phyloP scores from a whole-genome alignment of 169 alveolate genomes.

The Condylostoma magnum region DNA sequence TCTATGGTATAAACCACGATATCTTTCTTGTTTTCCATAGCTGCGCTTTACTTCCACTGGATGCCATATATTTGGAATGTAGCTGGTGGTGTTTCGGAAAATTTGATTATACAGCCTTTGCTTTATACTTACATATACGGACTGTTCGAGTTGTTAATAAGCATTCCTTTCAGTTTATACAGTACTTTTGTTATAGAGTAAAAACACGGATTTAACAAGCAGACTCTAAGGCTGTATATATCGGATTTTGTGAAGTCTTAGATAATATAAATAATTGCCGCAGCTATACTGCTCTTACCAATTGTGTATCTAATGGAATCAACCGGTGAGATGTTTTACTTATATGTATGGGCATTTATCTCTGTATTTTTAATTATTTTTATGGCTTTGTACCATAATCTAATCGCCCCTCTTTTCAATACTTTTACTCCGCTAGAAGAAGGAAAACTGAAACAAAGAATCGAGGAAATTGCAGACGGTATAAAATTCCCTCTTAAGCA shows the following conservation, averaged over 20 bases:
- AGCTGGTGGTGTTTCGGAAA: neutral
- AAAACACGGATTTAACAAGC: constrained; percentile 88
- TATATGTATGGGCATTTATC: constrained; percentile 79
- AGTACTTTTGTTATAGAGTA: constrained; percentile 86
- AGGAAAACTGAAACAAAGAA: constrained; percentile 78
- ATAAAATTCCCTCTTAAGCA: constrained; percentile 88
- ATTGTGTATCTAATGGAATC: constrained; percentile 80
- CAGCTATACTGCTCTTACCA: constrained; percentile 70
- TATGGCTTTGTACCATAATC: constrained; percentile 76
- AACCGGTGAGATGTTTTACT: constrained; percentile 91
- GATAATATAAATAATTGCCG: constrained; percentile 44
- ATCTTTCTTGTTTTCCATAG: neutral
- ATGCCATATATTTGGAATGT: neutral
- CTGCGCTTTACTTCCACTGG: neutral
- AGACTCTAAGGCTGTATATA: constrained; percentile 67
- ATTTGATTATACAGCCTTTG: constrained; percentile 30
- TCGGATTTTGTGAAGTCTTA: constrained; percentile 76
- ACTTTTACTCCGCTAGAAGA: constrained; percentile 89
- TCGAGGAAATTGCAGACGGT: constrained; percentile 73
- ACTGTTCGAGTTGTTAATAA: constrained; percentile 45
- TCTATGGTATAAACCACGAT: neutral
- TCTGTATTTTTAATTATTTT: constrained; percentile 72
- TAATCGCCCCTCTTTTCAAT: constrained; percentile 93
- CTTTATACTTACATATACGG: constrained; percentile 37
- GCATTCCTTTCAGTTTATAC: constrained; percentile 73